Evolutionary conservation across 495 filamentous ascomycete genomes (phyloP).

Genomic region (Talaromyces stipitatus): DNA sequence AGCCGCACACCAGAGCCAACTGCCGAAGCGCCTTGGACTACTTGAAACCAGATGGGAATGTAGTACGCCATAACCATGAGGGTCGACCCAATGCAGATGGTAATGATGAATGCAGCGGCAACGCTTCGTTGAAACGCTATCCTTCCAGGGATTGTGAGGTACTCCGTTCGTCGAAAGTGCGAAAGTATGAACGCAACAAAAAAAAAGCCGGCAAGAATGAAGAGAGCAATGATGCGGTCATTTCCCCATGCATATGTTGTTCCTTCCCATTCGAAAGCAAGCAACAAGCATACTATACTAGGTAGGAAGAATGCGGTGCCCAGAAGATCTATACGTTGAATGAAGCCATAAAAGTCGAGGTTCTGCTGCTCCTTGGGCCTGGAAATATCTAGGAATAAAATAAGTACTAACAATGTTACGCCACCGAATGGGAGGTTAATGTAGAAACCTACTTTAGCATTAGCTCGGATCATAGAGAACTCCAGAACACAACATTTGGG

Average conservation of each 20-base stretch:
- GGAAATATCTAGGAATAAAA: slow-evolving; percentile 24
- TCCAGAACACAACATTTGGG: too few species aligned
- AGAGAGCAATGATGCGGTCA: slow-evolving; percentile 25
- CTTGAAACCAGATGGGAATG: slow-evolving; percentile 73
- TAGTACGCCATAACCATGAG: slow-evolving; percentile 48
- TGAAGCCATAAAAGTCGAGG: slow-evolving; percentile 15
- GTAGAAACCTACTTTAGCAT: too few species aligned
- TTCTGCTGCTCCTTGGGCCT: slow-evolving; percentile 19
- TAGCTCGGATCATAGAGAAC: too few species aligned
- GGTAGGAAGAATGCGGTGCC: slow-evolving; percentile 41
- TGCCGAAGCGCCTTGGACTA: slow-evolving; percentile 34
- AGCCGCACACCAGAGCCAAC: slow-evolving; percentile 36
- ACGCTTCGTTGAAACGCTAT: slow-evolving; percentile 23
- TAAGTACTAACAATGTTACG: slow-evolving; percentile 15
- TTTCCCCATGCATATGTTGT: slow-evolving; percentile 36
- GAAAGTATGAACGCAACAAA: slow-evolving; percentile 16
- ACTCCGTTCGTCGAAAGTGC: slow-evolving; percentile 8
- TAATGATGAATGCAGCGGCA: background rate
- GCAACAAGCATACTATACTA: slow-evolving; percentile 37
- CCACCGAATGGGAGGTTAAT: slow-evolving; percentile 51
- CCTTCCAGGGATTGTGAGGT: slow-evolving; percentile 22
- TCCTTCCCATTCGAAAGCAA: slow-evolving; percentile 51
- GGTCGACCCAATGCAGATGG: slow-evolving; percentile 5
- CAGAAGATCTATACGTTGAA: slow-evolving; percentile 26
- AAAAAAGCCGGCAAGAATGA: slow-evolving; percentile 19